Evolutionary conservation across 2,329 filamentous ascomycete genomes (phyloP).

Genomic region (Apiospora aurea): DNA sequence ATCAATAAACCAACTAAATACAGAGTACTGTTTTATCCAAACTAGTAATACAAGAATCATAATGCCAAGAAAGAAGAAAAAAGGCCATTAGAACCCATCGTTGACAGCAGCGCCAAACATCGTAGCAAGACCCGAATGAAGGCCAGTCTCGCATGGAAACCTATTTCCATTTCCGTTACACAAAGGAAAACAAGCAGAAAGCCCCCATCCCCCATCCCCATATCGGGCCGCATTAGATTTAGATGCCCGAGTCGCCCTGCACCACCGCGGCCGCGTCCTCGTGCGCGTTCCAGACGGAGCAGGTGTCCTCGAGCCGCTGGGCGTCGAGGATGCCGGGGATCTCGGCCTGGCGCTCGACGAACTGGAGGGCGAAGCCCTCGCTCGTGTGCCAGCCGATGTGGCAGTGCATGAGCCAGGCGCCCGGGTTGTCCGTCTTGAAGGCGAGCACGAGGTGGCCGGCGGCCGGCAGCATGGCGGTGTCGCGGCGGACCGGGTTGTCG

Average conservation of each 20-base stretch:
- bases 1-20: neutral
- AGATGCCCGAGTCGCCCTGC: slow-evolving; percentile 46
- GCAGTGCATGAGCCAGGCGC: slow-evolving; percentile 52
- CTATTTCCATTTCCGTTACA: neutral
- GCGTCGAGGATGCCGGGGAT: slow-evolving; percentile 26
- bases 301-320: slow-evolving; percentile 31
- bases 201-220: too few relatives aligned
- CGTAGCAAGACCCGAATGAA: neutral
- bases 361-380: slow-evolving; percentile 60
- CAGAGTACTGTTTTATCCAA: neutral
- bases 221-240: too few relatives aligned
- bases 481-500: slow-evolving; percentile 56
- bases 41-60: neutral
- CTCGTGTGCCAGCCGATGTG: slow-evolving; percentile 57
- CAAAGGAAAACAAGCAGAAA: neutral
- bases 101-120: neutral
- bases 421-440: slow-evolving; percentile 60
- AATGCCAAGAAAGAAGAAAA: neutral
- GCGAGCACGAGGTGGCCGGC: slow-evolving; percentile 57
- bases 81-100: neutral
- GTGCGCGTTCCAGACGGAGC: slow-evolving; percentile 42
- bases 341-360: slow-evolving; percentile 47
- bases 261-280: slow-evolving; percentile 31
- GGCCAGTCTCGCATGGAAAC: neutral
- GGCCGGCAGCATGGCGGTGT: slow-evolving; percentile 54